A percentile compares a stretch with the other conserved stretches of the same genome.
Evolutionary conservation across 306 rosid species (phyloP).

Genomic region (Arachis stenosperma): DNA sequence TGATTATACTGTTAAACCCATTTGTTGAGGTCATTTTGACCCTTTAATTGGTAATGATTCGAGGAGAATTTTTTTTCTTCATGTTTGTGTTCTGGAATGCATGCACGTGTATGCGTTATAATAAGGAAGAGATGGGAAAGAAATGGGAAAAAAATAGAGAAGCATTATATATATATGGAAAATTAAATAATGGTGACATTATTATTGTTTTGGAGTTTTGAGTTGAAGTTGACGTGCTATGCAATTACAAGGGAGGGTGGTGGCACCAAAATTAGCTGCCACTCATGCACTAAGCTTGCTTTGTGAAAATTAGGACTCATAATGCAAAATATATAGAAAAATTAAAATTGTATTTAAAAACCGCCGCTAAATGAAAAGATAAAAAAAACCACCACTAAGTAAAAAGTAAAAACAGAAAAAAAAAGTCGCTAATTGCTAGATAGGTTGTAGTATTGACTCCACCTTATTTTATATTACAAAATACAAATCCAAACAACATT

Average conservation of each 20-base stretch:
- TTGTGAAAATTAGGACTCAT: constrained; percentile 34
- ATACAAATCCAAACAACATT: too few species aligned
- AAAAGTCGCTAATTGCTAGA: too few species aligned
- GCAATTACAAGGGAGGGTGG: constrained; percentile 24
- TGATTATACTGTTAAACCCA: background rate
- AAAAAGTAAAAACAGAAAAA: too few species aligned
- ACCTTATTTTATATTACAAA: too few species aligned
- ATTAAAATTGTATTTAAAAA: too few species aligned
- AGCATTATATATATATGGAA: background rate
- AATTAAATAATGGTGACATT: background rate
- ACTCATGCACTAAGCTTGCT: background rate
- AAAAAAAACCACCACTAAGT: too few species aligned
- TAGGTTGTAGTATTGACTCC: too few species aligned
- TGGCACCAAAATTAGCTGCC: background rate
- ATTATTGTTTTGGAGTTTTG: background rate
- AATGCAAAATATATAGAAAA: too few species aligned
- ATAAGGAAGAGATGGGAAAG: background rate
- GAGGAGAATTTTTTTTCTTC: background rate
- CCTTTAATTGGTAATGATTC: constrained; percentile 3
- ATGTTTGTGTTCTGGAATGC: constrained; percentile 14
- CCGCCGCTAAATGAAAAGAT: too few species aligned
- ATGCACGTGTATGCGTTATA: constrained; percentile 16
- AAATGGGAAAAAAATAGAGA: background rate
- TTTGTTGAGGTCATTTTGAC: background rate
- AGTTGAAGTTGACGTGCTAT: constrained; percentile 46